Conservation (phyloP, 352 stramenopile genomes). For the Globisporangium irregulare region DNA sequence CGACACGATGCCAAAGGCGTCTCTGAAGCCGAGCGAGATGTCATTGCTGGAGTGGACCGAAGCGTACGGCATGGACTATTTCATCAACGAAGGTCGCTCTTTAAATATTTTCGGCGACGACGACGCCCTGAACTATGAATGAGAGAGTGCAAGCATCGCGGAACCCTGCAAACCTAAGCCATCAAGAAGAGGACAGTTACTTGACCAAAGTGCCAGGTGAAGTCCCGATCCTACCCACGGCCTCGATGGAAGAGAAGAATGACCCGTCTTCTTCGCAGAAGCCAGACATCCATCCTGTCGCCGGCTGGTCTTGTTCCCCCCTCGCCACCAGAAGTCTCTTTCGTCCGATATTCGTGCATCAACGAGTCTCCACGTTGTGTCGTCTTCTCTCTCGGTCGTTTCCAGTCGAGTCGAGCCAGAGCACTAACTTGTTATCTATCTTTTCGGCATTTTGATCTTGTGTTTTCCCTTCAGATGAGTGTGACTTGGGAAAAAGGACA, state of each 20-base stretch:
- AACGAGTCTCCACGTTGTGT: background rate
- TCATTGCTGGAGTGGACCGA: constrained; percentile 79
- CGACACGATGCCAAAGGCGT: constrained; percentile 38
- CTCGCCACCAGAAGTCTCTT: background rate
- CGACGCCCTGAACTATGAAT: constrained; percentile 46
- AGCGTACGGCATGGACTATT: constrained; percentile 74
- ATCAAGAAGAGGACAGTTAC: background rate
- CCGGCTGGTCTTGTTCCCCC: background rate
- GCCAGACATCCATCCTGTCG: background rate
- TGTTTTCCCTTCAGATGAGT: background rate
- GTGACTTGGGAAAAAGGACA: background rate
- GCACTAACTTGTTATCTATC: constrained; percentile 8
- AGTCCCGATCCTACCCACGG: background rate
- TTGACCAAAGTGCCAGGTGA: background rate
- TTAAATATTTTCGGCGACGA: constrained; percentile 61
- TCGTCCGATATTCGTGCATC: background rate
- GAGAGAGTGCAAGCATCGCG: constrained; percentile 2
- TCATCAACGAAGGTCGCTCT: constrained; percentile 58
- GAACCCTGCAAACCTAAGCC: background rate
- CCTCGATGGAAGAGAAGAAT: background rate
- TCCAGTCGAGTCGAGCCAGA: background rate
- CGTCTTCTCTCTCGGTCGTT: background rate
- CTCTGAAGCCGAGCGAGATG: constrained; percentile 55
- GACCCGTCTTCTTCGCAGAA: background rate
- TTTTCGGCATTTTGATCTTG: background rate